Evolutionary conservation across 208 protist genomes (phyloP), one percentile per base, ranked within the genome.

Genomic region (Crithidia bombi): DNA sequence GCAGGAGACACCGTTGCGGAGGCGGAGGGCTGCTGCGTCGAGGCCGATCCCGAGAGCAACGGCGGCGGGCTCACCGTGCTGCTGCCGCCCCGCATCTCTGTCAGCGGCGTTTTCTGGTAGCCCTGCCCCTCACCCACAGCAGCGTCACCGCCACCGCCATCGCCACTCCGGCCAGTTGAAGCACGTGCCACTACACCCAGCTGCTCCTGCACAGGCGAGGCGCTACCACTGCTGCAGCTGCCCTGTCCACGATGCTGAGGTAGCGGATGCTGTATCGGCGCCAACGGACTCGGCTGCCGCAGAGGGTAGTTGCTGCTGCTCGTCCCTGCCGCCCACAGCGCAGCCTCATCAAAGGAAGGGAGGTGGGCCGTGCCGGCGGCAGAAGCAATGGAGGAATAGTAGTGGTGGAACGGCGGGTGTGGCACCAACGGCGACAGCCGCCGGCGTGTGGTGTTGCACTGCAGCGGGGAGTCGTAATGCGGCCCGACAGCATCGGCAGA

Each of bases 401-500:
- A 12, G 47, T 35, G 52, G 19, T 33, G 55, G 26, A 23, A 28
- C 39, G 65, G 56, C 0, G 46, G 36, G 28, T 72, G 56, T 28
- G 17, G 12, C 43, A 58, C 12, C 23, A 65, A 36, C 44, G 66
- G 66, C 26, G 66, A 72, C 56, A 65, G 38, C 1, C 44, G 66
- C 15, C 39, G 67, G 2, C 52, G 67, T 25, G 33, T 9, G 35
- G 32, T 51, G 30, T 26, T 19, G 15, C 21, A 41, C 52, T 39
- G 52, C 52, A 59, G 47, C 23, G 50, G 36, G 14, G 50, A 59
- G 7, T 47, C 47, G 33, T 28, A 30, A 19, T 35, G 28, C 28
- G 41, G 21, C 1, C n/a, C 19, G 1, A 12, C n/a, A 14, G 5
- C 38, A 2, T 17, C 58, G 0, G n/a, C 58, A 1, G n/a, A 43